These are phyloP conservation scores for Selaginella moellendorffii DNA, from an alignment of 75 land plant genomes.

Conservation along the genomic window DNA sequence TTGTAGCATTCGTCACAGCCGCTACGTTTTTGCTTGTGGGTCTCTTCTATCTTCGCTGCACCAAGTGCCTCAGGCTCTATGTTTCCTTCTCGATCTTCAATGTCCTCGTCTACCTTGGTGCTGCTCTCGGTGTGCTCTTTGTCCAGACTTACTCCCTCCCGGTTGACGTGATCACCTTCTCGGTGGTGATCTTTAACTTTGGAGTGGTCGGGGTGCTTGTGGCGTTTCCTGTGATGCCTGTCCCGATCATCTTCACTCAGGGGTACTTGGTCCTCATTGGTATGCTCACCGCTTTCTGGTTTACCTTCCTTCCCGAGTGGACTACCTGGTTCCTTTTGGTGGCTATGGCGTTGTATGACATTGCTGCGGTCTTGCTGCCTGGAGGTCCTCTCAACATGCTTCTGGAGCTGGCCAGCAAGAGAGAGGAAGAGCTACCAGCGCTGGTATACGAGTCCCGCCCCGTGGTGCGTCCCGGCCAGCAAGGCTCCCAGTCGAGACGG, in stretches of 20 bases:
- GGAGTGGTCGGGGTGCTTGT: constrained; percentile 67
- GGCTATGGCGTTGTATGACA: constrained; percentile 85
- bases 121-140: constrained; percentile 21
- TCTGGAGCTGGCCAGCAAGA: constrained; percentile 78
- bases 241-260: constrained; percentile 81
- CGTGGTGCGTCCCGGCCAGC: constrained; percentile 12
- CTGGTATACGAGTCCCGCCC: constrained; percentile 91
- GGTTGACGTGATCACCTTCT: constrained; percentile 56
- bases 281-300: constrained; percentile 87
- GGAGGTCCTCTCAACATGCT: constrained; percentile 79
- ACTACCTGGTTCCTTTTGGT: constrained; percentile 87
- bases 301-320: constrained; percentile 90
- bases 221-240: constrained; percentile 9
- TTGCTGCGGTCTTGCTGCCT: constrained; percentile 89
- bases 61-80: constrained; percentile 62
- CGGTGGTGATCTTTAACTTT: constrained; percentile 48
- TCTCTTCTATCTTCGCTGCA: constrained; percentile 82
- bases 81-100: constrained; percentile 75
- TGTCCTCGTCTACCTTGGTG: constrained; percentile 5
- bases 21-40: constrained; percentile 71
- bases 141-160: constrained; percentile 38
- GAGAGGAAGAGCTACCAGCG: constrained; percentile 93
- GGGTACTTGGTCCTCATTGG: constrained; percentile 70
- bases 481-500: not conserved
- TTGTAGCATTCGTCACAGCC: constrained; percentile 55